Conservation (phyloP, 2,329 filamentous ascomycete species). For the Ramularia endophylla region DNA sequence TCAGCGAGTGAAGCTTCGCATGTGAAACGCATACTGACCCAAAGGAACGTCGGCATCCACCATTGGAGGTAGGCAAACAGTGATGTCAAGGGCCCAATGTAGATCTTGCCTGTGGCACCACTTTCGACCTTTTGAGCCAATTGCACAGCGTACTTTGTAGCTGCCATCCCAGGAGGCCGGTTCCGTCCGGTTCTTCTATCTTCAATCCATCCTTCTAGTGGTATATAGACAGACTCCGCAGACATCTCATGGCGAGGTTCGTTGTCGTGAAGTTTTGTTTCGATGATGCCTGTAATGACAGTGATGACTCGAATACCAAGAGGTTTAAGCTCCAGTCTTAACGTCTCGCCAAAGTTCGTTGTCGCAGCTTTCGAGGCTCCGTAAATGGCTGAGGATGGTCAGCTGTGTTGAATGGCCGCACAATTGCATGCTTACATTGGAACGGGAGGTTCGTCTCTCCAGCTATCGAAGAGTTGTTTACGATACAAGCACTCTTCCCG, state of each 20-base stretch:
- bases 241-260: conserved; percentile 9
- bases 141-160: conserved; percentile 10
- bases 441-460: too few species aligned
- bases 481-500: conserved; percentile 1
- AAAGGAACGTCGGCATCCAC: conserved; percentile 14
- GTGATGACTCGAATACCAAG: too few species aligned
- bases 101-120: conserved; percentile 10
- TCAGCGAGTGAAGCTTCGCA: too few species aligned
- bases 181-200: conserved; percentile 12
- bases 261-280: conserved; percentile 15
- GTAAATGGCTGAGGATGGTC: too few species aligned
- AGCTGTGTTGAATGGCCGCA: too few species aligned
- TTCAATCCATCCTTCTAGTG: conserved; percentile 8
- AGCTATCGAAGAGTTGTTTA: too few species aligned
- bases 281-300: too few species aligned
- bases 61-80: conserved; percentile 13
- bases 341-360: too few species aligned
- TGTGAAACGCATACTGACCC: too few species aligned
- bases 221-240: conserved; percentile 6
- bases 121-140: conserved; percentile 10
- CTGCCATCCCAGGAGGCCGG: conserved; percentile 12
- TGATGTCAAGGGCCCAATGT: conserved; percentile 11
- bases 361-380: too few species aligned
- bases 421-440: too few species aligned
- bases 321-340: too few species aligned